Conservation (phyloP, 805 yeast species). For the Myxozyma lipomycoides region DNA sequence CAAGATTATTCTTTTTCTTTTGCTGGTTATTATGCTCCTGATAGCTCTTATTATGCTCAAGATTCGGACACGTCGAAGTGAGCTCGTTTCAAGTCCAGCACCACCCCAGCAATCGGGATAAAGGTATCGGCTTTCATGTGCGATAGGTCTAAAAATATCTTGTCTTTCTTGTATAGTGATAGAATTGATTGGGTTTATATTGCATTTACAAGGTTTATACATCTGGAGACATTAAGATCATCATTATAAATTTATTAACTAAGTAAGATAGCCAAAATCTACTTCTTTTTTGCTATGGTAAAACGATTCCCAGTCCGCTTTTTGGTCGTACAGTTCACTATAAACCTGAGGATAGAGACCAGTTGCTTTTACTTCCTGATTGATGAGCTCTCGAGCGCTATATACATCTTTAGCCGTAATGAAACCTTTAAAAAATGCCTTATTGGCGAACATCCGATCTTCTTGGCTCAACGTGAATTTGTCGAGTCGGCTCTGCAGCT, state of each 20-base stretch:
- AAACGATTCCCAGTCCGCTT: too few species aligned
- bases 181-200: too few species aligned
- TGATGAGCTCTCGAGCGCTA: neutral
- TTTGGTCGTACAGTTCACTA: neutral
- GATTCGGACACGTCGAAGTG: neutral
- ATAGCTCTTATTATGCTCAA: conserved; percentile 67
- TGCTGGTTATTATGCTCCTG: conserved; percentile 66
- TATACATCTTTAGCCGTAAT: neutral
- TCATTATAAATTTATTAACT: too few species aligned
- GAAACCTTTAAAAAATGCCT: neutral
- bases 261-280: too few species aligned
- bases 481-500: neutral
- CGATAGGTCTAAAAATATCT: too few species aligned
- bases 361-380: neutral
- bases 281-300: too few species aligned
- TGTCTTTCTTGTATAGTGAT: too few species aligned
- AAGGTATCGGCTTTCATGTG: too few species aligned
- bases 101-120: neutral
- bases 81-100: neutral
- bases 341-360: neutral
- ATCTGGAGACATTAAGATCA: too few species aligned
- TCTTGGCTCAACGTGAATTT: neutral
- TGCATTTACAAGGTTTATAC: too few species aligned
- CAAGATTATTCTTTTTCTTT: conserved; percentile 70
- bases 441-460: neutral